Evolutionary conservation across 208 protist species (phyloP).

Genomic region (Plasmodiophora brassicae): DNA sequence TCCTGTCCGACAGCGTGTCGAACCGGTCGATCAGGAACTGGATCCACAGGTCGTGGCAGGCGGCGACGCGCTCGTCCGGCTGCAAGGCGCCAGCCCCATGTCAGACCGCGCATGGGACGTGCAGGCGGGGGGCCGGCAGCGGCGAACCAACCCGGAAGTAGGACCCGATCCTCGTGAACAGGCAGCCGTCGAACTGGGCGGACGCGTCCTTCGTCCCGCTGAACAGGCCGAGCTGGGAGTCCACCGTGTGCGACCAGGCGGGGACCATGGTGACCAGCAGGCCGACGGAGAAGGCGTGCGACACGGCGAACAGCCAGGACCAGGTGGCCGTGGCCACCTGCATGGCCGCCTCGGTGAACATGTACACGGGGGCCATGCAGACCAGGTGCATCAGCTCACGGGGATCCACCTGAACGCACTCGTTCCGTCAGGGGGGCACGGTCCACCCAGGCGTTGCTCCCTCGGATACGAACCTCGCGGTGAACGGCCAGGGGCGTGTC

Average conservation of each 20-base stretch:
- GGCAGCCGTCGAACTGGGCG: conserved; percentile 13
- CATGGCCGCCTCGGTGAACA: not conserved
- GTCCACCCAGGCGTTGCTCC: too few relatives aligned
- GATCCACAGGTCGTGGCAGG: conserved; percentile 1
- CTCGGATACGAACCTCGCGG: too few relatives aligned
- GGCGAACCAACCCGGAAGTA: not conserved
- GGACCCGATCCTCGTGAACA: not conserved
- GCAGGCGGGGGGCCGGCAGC: not conserved
- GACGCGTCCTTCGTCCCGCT: not conserved
- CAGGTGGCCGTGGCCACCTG: not conserved
- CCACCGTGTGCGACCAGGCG: not conserved
- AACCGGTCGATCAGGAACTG: conserved; percentile 6
- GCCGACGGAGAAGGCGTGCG: conserved; percentile 11
- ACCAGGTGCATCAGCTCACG: conserved; percentile 3
- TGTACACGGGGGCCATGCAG: conserved; percentile 12
- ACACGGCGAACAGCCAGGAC: conserved; percentile 10
- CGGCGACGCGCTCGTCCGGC: too few relatives aligned
- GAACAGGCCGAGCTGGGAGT: not conserved
- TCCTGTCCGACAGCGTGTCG: not conserved
- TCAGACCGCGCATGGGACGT: too few relatives aligned
- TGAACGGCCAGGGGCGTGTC: not conserved
- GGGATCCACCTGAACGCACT: too few relatives aligned
- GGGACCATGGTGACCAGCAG: not conserved
- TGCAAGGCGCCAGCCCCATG: too few relatives aligned
- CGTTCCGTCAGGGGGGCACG: too few relatives aligned